Conservation (phyloP, 495 filamentous ascomycete species). For the Chaetomium tenue region DNA sequence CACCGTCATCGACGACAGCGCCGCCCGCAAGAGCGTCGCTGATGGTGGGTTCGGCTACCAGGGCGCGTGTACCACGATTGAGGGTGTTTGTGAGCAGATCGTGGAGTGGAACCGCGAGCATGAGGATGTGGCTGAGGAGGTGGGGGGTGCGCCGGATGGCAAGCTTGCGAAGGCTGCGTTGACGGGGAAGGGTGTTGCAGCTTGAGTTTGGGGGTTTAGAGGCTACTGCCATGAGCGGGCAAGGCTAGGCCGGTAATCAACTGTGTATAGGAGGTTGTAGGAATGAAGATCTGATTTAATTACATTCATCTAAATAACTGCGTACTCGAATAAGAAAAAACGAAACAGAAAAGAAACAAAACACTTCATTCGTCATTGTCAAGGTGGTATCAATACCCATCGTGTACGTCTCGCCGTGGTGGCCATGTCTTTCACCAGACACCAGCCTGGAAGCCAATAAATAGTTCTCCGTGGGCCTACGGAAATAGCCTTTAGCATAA, state of each 20-base stretch:
- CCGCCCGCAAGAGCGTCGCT: conserved; percentile 46
- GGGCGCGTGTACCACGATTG: conserved; percentile 45
- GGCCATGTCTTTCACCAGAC: too few species aligned
- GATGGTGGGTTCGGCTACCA: conserved; percentile 55
- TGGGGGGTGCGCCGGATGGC: not conserved
- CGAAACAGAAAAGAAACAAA: too few species aligned
- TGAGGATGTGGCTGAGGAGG: conserved; percentile 6
- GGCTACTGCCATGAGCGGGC: not conserved
- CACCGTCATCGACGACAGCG: conserved; percentile 48
- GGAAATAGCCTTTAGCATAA: too few species aligned
- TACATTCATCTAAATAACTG: too few species aligned
- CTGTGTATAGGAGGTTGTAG: not conserved
- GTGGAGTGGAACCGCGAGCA: conserved; percentile 47
- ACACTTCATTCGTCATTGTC: too few species aligned
- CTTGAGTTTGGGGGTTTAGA: not conserved
- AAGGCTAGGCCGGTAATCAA: too few species aligned
- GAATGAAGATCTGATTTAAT: not conserved
- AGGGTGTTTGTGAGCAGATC: conserved; percentile 54
- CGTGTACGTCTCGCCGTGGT: too few species aligned
- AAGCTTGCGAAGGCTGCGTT: conserved; percentile 16
- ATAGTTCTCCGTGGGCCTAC: too few species aligned
- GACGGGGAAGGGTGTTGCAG: conserved; percentile 10
- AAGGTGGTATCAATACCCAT: too few species aligned
- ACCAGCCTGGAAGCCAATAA: too few species aligned
- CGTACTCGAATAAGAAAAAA: too few species aligned